These are phyloP conservation scores for Boletales sp. DNA, from an alignment of 768 basidiomycete species.

Conservation along the genomic window DNA sequence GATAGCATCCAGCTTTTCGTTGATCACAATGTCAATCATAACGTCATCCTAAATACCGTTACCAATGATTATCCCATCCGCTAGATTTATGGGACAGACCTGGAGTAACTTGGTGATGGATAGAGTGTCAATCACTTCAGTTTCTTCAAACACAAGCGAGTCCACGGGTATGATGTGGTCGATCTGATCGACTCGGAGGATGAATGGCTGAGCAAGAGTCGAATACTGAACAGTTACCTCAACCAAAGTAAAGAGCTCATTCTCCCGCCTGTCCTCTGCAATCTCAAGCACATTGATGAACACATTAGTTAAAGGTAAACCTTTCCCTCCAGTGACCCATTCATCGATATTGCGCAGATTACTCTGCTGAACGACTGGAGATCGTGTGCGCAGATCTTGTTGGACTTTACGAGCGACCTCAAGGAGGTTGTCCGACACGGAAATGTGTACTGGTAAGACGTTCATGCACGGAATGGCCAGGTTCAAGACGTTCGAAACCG, in stretches of 20 bases:
- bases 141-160: conserved; percentile 4
- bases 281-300: conserved; percentile 42
- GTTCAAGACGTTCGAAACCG: conserved; percentile 31
- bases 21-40: conserved; percentile 30
- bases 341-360: conserved; percentile 34
- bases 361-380: conserved; percentile 40
- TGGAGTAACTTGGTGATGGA: conserved; percentile 23
- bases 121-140: conserved; percentile 13
- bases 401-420: conserved; percentile 33
- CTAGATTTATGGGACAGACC: conserved; percentile 10
- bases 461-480: conserved; percentile 47
- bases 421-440: conserved; percentile 16
- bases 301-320: conserved; percentile 39
- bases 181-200: conserved; percentile 20
- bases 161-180: conserved; percentile 34
- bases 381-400: conserved; percentile 34
- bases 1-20: conserved; percentile 15
- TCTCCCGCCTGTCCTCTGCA: conserved; percentile 18
- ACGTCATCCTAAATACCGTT: conserved; percentile 27
- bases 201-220: not conserved
- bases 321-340: conserved; percentile 31
- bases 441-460: conserved; percentile 37
- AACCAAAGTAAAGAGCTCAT: conserved; percentile 28
- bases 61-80: not conserved
- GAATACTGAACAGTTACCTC: conserved; percentile 25